These are phyloP conservation scores for Sarocladium oryzae DNA, from an alignment of 2,329 filamentous ascomycete genomes.

Conservation along the genomic window DNA sequence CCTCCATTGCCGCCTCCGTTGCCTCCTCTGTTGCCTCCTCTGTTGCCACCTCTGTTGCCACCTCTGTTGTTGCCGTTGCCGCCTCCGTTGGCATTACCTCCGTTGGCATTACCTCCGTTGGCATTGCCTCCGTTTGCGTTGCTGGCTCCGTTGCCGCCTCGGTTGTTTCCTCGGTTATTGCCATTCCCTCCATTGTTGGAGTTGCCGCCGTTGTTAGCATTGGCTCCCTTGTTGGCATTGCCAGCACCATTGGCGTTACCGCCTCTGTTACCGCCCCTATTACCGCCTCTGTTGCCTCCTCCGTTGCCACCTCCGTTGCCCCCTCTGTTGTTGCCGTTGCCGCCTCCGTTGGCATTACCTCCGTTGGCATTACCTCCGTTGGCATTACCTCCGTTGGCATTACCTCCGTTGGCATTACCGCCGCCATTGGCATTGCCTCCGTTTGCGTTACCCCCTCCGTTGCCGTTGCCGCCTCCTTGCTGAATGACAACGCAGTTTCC, in stretches of 20 bases:
- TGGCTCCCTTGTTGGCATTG: not conserved
- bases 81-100: too few relatives aligned
- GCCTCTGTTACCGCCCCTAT: not conserved
- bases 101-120: too few relatives aligned
- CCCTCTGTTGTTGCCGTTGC: not conserved
- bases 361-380: not conserved
- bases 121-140: too few relatives aligned
- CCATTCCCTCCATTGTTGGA: too few relatives aligned
- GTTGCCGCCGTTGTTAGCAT: too few relatives aligned
- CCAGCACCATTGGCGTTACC: not conserved
- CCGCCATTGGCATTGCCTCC: not conserved
- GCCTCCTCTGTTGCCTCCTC: too few relatives aligned
- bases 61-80: too few relatives aligned
- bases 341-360: conserved; percentile 1
- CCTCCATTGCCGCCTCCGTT: too few relatives aligned
- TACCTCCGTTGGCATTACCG: conserved; percentile 5
- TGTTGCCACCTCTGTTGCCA: too few relatives aligned
- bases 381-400: not conserved
- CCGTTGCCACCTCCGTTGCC: conserved; percentile 3
- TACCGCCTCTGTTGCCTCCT: not conserved
- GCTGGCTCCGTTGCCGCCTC: too few relatives aligned
- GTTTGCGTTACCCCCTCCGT: not conserved
- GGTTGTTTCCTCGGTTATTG: too few relatives aligned
- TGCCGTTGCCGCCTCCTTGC: conserved; percentile 8
- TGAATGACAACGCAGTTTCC: conserved; percentile 15